Conservation (phyloP, 192 early-diverging fungal genomes). For the Oehlia diaphana region DNA sequence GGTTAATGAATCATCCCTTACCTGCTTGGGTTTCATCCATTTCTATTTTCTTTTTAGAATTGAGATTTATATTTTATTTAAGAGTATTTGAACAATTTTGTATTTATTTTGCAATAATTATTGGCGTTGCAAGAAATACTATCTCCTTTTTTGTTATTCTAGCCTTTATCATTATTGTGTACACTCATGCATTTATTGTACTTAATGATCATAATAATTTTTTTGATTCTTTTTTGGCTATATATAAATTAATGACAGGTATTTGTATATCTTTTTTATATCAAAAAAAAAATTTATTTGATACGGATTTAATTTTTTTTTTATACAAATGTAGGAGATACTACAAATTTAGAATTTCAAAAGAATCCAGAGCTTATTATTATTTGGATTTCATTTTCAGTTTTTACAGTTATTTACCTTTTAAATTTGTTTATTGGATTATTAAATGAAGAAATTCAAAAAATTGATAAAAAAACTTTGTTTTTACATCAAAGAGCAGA, state of each 20-base stretch:
- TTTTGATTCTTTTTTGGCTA: not conserved
- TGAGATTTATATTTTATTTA: not conserved
- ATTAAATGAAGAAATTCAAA: not conserved
- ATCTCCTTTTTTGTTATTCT: not conserved
- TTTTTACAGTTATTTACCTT: not conserved
- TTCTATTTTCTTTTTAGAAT: not conserved
- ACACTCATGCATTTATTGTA: constrained; percentile 7
- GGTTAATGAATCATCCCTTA: not conserved
- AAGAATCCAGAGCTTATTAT: not conserved
- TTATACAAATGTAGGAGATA: constrained; percentile 2
- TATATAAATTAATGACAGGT: constrained; percentile 1
- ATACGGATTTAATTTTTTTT: too few species aligned
- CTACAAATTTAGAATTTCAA: not conserved
- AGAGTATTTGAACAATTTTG: not conserved
- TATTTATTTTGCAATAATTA: constrained; percentile 15
- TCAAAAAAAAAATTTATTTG: not conserved
- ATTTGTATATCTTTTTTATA: not conserved
- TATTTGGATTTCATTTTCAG: not conserved
- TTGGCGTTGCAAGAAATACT: not conserved
- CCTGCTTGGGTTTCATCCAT: not conserved
- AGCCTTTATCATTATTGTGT: not conserved
- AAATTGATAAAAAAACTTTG: not conserved
- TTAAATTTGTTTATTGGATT: constrained; percentile 23
- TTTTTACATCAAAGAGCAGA: constrained; percentile 2
- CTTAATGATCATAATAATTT: not conserved